Conservation (phyloP, 192 early-diverging fungal species). For the Coemansia reversa region DNA sequence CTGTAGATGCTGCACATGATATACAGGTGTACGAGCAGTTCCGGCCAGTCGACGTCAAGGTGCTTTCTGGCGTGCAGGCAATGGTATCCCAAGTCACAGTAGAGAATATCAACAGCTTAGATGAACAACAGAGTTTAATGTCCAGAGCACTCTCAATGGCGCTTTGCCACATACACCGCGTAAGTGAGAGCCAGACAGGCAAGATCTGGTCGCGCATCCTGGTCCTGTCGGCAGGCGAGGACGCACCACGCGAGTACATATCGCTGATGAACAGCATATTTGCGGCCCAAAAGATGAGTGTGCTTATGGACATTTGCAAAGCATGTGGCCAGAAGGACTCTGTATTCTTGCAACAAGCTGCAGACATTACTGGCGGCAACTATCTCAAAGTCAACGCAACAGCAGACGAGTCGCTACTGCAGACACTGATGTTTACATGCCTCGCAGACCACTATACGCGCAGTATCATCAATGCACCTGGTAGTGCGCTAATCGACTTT, state of each 20-base stretch:
- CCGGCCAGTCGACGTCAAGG: slow-evolving; percentile 33
- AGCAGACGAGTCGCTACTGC: slow-evolving; percentile 65
- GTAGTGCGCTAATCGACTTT: slow-evolving; percentile 84
- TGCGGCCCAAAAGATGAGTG: slow-evolving; percentile 88
- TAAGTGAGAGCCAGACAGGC: slow-evolving; percentile 8
- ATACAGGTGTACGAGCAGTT: slow-evolving; percentile 56
- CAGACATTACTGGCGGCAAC: slow-evolving; percentile 82
- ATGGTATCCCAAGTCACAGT: slow-evolving; percentile 13
- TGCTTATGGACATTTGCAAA: slow-evolving; percentile 90
- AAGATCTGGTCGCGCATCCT: slow-evolving; percentile 73
- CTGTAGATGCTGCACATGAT: slow-evolving; percentile 12
- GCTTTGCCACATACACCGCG: slow-evolving; percentile 50
- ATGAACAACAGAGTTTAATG: slow-evolving; percentile 35
- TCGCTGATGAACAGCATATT: slow-evolving; percentile 98
- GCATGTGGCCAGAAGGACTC: slow-evolving; percentile 68
- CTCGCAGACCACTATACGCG: slow-evolving; percentile 79
- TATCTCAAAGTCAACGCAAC: slow-evolving; percentile 74
- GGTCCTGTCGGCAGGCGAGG: slow-evolving; percentile 81
- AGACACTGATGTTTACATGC: slow-evolving; percentile 79
- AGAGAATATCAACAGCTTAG: slow-evolving; percentile 1
- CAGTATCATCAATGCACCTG: slow-evolving; percentile 68
- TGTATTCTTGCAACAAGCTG: slow-evolving; percentile 91
- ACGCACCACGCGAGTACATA: slow-evolving; percentile 88
- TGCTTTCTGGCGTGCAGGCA: slow-evolving; percentile 31
- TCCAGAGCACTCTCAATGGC: slow-evolving; percentile 52